Percentiles rank a stretch among this genome's conserved stretches.
Evolutionary conservation across 176 grass and related monocot genomes (phyloP).

Genomic region (Urochloa ruziziensis): DNA sequence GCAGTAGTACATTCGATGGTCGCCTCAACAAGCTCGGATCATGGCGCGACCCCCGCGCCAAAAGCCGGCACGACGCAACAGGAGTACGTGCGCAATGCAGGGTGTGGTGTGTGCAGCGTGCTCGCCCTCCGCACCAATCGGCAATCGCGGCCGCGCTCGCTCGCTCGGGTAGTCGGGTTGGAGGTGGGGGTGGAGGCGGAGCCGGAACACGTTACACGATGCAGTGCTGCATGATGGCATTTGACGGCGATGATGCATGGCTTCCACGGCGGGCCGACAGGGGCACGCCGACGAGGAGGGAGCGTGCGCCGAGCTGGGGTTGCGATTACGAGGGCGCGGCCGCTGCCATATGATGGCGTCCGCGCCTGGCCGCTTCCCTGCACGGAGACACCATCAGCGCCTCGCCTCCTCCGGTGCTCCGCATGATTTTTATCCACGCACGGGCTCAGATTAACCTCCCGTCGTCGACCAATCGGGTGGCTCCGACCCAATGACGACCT

Average conservation of each 20-base stretch:
- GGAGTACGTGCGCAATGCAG: background rate
- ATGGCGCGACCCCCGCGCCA: background rate
- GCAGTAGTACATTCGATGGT: constrained; percentile 32
- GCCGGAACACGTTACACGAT: too few species aligned
- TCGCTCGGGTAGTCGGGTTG: too few species aligned
- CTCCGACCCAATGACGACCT: background rate
- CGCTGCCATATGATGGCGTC: constrained; percentile 1
- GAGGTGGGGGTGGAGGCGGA: too few species aligned
- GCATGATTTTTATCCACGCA: constrained; percentile 33
- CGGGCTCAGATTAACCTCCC: constrained; percentile 14
- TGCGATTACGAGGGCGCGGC: background rate
- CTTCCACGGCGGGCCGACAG: constrained; percentile 38
- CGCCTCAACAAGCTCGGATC: constrained; percentile 32
- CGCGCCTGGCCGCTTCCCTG: constrained; percentile 29
- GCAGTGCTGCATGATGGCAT: constrained; percentile 42
- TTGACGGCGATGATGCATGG: constrained; percentile 51
- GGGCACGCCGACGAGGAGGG: constrained; percentile 36
- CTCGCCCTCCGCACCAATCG: background rate
- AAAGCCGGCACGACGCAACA: background rate
- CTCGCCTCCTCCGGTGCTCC: constrained; percentile 10
- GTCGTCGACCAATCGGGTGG: background rate
- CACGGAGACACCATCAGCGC: constrained; percentile 36
- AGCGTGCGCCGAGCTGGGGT: constrained; percentile 20
- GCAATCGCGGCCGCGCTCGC: background rate
- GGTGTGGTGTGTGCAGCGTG: background rate